Base-by-base conservation (phyloP, 2,329 filamentous ascomycete species). In the Epichloe gansuensis region DNA sequence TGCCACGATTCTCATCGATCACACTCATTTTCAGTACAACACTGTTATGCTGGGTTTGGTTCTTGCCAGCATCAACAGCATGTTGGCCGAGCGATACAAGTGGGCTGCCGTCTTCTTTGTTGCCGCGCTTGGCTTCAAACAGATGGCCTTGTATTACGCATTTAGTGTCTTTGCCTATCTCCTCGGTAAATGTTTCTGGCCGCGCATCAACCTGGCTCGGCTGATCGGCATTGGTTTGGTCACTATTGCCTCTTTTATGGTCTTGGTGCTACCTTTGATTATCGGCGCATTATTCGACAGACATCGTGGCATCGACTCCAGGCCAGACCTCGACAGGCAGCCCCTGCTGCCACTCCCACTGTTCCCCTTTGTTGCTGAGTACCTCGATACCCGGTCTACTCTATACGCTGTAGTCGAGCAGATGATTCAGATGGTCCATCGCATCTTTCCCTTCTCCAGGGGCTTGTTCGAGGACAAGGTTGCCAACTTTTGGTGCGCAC, bases 391-490 rank as follows among this genome's bases (percentile, higher is more conserved):
- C 17, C 73, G 81, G 4, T 80, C 87, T 2, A 75, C 79, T 63
- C 83, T 88, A 61, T 93, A 88, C 62, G 84, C 88, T 0, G 66
- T 87, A 12, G 63, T 90, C 4, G 80, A 93, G 62, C 89, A 95
- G 66, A 61, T 94, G 38, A 74, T 84, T 0, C 94, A 98, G 68
- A 80, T 89, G 60, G 70, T 96, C 11, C 88, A 96, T 65, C 85
- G 93, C n/a, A 79, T 97, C 53, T 97, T 98, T 61, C 93, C 94
- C 1, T 96, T 98, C 64, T 82, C 90, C 1, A 82, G 93, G n/a
- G 93, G 93, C 3, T 72, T 98, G 6, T 98, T 97, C 62, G 94
- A 98, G 70, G 93, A 97, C 72, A 98, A 98, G 69, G 94, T 98
- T 21, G 93, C 93, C 62, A 98, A 98, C 65, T 85, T 96, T 62